Conservation (phyloP, 495 filamentous ascomycete species). For the Achaetomiella virescens region DNA sequence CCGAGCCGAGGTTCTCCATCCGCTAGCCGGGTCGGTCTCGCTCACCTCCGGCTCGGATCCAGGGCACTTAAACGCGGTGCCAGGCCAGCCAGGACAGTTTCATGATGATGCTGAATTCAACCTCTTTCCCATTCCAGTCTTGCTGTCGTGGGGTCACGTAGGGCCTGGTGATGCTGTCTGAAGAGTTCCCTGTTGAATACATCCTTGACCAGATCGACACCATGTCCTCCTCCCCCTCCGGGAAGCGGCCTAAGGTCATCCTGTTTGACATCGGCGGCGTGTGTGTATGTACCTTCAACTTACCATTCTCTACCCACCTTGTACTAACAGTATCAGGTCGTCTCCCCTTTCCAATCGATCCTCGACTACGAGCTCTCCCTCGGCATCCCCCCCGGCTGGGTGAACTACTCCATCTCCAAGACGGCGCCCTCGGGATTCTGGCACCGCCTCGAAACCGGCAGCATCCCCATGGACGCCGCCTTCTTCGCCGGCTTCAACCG, state of each 20-base stretch:
- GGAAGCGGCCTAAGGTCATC: constrained; percentile 62
- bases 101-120: background rate
- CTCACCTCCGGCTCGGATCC: background rate
- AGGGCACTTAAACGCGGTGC: background rate
- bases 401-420: constrained; percentile 81
- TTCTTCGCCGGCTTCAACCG: constrained; percentile 74
- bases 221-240: constrained; percentile 13
- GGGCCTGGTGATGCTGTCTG: constrained; percentile 10
- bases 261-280: constrained; percentile 97
- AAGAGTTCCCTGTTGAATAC: constrained; percentile 20
- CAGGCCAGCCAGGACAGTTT: background rate
- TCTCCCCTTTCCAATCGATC: constrained; percentile 89
- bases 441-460: constrained; percentile 74
- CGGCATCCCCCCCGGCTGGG: constrained; percentile 75
- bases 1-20: constrained; percentile 21
- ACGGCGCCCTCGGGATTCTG: constrained; percentile 77
- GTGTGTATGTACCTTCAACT: constrained; percentile 58
- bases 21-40: background rate
- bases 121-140: background rate
- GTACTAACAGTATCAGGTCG: too few relatives aligned
- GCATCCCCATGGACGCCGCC: constrained; percentile 59
- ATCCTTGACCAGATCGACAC: constrained; percentile 27
- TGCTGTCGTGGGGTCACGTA: background rate
- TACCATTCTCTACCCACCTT: constrained; percentile 6
- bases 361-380: constrained; percentile 74